Conservation (phyloP, 257 asterid species). For the Solanum boliviense region DNA sequence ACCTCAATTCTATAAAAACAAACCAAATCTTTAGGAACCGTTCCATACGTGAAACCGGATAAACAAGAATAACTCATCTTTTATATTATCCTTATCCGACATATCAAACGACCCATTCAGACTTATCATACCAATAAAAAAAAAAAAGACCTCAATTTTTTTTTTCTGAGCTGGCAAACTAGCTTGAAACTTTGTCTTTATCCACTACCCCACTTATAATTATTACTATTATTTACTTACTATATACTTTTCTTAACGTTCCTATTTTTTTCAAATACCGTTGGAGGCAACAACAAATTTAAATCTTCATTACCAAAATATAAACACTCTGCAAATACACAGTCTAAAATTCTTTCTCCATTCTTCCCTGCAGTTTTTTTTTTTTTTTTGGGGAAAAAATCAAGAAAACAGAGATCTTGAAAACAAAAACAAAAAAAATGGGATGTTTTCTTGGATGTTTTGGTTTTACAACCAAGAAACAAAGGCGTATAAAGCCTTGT, state of each 20-base stretch:
- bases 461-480: constrained; percentile 33
- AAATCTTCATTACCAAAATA: constrained; percentile 4
- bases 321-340: neutral
- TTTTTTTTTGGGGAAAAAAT: neutral
- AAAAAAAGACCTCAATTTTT: neutral
- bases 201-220: constrained; percentile 16
- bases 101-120: fast-evolving
- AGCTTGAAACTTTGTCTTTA: neutral
- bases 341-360: neutral
- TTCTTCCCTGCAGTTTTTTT: neutral
- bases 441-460: constrained; percentile 71
- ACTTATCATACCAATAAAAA: neutral
- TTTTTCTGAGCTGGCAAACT: neutral
- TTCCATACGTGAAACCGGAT: neutral
- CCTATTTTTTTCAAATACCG: constrained; percentile 39
- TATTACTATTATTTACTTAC: constrained; percentile 15
- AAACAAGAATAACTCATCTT: no score
- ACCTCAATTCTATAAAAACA: no score
- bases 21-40: neutral
- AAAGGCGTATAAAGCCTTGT: constrained; percentile 23
- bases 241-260: constrained; percentile 43
- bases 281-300: constrained; percentile 23
- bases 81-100: no score
- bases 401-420: constrained; percentile 2
- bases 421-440: constrained; percentile 17